phyloP scores from a whole-genome alignment of 176 grass and related monocot species.

The Pontederia paniculata region DNA sequence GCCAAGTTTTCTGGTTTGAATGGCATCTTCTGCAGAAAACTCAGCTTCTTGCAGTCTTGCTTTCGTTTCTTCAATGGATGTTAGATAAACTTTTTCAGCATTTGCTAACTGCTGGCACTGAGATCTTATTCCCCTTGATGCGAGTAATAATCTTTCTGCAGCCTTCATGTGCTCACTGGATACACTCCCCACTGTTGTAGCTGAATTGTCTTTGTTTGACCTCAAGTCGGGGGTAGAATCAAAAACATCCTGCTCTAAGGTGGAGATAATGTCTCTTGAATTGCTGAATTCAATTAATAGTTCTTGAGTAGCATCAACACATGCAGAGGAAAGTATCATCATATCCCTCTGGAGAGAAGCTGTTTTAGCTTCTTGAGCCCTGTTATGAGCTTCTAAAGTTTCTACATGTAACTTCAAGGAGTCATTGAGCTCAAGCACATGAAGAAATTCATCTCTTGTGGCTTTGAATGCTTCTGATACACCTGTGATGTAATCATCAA shows the following conservation, averaged over 20 bases:
- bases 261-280: conserved; percentile 26
- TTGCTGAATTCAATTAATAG: conserved; percentile 29
- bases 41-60: conserved; percentile 51
- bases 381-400: conserved; percentile 39
- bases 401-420: conserved; percentile 55
- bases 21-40: conserved; percentile 47
- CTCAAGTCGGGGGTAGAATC: conserved; percentile 16
- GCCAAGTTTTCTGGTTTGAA: conserved; percentile 34
- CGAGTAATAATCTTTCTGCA: conserved; percentile 37
- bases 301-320: conserved; percentile 40
- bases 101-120: conserved; percentile 22
- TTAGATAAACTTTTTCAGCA: conserved; percentile 24
- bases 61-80: conserved; percentile 42
- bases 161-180: conserved; percentile 27
- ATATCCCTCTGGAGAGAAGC: conserved; percentile 40
- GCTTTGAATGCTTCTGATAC: conserved; percentile 42
- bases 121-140: conserved; percentile 28
- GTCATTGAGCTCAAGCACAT: conserved; percentile 46
- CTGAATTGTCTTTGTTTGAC: conserved; percentile 23
- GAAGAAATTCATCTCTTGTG: conserved; percentile 39
- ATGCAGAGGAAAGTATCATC: conserved; percentile 44
- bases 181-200: conserved; percentile 32
- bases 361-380: conserved; percentile 53
- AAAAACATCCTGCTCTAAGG: conserved; percentile 28
- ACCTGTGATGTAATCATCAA: conserved; percentile 40